These are phyloP conservation scores for Metarhizium guizhouense DNA, from an alignment of 2,329 filamentous ascomycete genomes.

Conservation along the genomic window DNA sequence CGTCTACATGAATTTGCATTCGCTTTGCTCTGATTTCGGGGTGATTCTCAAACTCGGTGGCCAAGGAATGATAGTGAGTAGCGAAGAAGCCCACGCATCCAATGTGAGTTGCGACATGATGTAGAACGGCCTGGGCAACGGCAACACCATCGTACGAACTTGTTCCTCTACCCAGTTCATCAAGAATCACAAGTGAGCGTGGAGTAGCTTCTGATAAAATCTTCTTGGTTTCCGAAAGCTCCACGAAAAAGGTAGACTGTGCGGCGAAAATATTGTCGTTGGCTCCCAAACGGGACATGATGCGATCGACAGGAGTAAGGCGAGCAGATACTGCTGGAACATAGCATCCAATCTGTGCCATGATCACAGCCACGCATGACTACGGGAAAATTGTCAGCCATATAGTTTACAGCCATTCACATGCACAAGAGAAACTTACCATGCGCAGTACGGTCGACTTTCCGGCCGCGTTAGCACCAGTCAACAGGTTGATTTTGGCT, in stretches of 20 bases:
- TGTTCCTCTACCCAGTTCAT: conserved; percentile 91
- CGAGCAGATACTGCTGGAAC: conserved; percentile 75
- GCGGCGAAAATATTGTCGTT: conserved; percentile 99
- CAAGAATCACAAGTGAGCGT: conserved; percentile 88
- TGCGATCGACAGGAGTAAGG: conserved; percentile 86
- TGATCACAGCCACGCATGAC: conserved; percentile 93
- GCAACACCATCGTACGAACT: conserved; percentile 94
- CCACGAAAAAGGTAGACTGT: conserved; percentile 97
- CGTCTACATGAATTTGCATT: conserved; percentile 94
- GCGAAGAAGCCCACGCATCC: conserved; percentile 95
- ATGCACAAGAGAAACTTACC: conserved; percentile 41
- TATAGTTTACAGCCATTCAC: background rate
- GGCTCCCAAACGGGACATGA: conserved; percentile 95
- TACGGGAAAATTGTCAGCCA: conserved; percentile 21
- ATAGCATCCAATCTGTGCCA: conserved; percentile 93
- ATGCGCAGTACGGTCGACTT: conserved; percentile 95
- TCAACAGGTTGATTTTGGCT: conserved; percentile 82
- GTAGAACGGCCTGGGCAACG: conserved; percentile 93
- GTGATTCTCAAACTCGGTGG: conserved; percentile 81
- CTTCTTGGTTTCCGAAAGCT: conserved; percentile 95
- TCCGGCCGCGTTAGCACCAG: conserved; percentile 92
- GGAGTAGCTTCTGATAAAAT: conserved; percentile 91
- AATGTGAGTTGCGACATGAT: conserved; percentile 87
- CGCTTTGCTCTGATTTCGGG: conserved; percentile 79
- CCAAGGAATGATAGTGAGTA: conserved; percentile 92